Base-by-base conservation (phyloP, 345 rosid genomes). In the Gynandropsis gynandra region DNA sequence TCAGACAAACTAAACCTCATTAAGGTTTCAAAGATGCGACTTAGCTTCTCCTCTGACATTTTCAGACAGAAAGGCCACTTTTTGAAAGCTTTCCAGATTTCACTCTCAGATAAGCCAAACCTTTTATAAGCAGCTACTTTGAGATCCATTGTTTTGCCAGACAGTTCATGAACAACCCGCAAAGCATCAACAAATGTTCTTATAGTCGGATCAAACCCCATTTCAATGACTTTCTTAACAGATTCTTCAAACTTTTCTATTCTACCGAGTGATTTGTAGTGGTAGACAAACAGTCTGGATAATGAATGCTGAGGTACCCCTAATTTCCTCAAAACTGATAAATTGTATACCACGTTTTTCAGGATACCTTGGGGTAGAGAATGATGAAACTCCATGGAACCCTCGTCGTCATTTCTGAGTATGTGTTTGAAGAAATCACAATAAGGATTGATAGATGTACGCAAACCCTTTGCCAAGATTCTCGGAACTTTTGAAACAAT, bases 161-260 rank as follows among this genome's bases (percentile, higher is more conserved):
- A 50, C 50, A 58, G 44, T 13, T 21, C 20, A 21, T 6, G 36
- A 5, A 68, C 7, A 0, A 52, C 55, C 0, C 17, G 47, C 10
- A 77, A 3, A 18, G 79, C 82, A 1, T 33, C 34, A 18, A 56
- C 63, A 47, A 74, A 74, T 5, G 8, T 35, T 0, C 29, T 5
- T 20, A 42, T 63, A 0, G 46, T 10, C 7, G 79, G 71, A 50
- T 72, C 51, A 39, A 74, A 77, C 42, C 81, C 78, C 61, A 70
- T 40, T 18, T 50, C 43, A 3, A 46, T 56, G 4, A 64, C 61
- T 56, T 63, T 42, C 56, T 56, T 39, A 8, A 63, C 42, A 0
- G 8, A 47, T 24, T 13, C 43, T 9, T 38, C 33, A 38, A 72
- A 66, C n/a, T 27, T 59, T 14, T 37, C 41, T 34, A 45, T 46